phyloP scores from a whole-genome alignment of 2,329 filamentous ascomycete genomes.

The Beauveria varroae region DNA sequence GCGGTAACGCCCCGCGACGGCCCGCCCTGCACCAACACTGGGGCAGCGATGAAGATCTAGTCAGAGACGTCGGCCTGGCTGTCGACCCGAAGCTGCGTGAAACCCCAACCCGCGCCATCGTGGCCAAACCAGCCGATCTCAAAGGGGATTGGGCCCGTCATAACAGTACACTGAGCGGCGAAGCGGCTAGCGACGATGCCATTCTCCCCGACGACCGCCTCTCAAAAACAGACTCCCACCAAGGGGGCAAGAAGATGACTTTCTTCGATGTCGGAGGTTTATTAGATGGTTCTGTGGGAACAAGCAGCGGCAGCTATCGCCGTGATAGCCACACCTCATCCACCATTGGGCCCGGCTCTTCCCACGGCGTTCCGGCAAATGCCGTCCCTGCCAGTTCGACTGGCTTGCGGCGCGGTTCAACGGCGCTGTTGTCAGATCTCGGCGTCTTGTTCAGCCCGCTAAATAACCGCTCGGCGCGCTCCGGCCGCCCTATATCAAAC shows the following conservation, averaged over 20 bases:
- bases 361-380: conserved; percentile 31
- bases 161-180: conserved; percentile 28
- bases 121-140: conserved; percentile 24
- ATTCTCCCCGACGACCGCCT: conserved; percentile 30
- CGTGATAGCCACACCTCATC: conserved; percentile 36
- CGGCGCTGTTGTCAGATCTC: conserved; percentile 51
- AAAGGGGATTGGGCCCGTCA: conserved; percentile 44
- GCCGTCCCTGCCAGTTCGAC: conserved; percentile 35
- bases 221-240: conserved; percentile 19
- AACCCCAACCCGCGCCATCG: conserved; percentile 13
- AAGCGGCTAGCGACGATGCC: conserved; percentile 38
- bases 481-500: conserved; percentile 23
- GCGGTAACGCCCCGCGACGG: conserved; percentile 29
- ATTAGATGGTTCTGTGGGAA: conserved; percentile 41
- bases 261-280: conserved; percentile 83
- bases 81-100: conserved; percentile 46
- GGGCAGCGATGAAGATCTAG: conserved; percentile 89
- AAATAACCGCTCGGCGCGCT: conserved; percentile 21
- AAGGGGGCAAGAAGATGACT: conserved; percentile 45
- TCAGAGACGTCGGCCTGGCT: conserved; percentile 69
- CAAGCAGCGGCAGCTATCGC: conserved; percentile 25
- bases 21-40: conserved; percentile 57
- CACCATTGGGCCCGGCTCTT: conserved; percentile 30
- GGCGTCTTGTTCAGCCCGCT: conserved; percentile 43
- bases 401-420: conserved; percentile 46